Percentiles rank a stretch among this genome's conserved stretches.
phyloP scores from a whole-genome alignment of 192 early-diverging fungal genomes.

The Allomyces javanicus region DNA sequence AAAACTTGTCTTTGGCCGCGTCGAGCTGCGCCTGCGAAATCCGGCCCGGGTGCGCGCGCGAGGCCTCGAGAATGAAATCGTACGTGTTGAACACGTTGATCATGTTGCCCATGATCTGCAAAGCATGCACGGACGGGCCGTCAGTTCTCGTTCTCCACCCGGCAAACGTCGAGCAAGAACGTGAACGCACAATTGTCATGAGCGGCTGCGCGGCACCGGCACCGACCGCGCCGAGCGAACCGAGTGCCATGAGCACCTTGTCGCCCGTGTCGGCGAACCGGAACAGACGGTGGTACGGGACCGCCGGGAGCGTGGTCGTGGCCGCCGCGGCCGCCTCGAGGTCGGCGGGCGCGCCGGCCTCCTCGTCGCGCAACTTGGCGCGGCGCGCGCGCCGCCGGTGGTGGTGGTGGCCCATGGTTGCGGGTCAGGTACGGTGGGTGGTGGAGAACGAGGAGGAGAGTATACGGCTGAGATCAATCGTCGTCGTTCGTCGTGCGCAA shows the following conservation, averaged over 20 bases:
- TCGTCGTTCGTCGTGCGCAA: too few relatives aligned
- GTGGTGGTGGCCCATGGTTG: too few relatives aligned
- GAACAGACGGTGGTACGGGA: constrained; percentile 41
- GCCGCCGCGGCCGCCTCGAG: too few relatives aligned
- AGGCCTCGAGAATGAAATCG: neutral
- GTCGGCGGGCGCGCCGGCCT: too few relatives aligned
- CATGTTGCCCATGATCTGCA: neutral
- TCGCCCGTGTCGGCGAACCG: constrained; percentile 44
- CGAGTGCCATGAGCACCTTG: constrained; percentile 26
- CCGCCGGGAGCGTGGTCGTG: constrained; percentile 8
- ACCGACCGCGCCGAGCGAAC: constrained; percentile 15
- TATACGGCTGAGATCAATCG: too few relatives aligned
- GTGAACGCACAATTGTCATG: constrained; percentile 15
- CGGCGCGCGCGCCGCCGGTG: too few relatives aligned
- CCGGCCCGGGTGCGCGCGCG: neutral
- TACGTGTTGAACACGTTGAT: neutral
- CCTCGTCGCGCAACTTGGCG: too few relatives aligned
- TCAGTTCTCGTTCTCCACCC: too few relatives aligned
- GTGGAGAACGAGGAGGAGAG: too few relatives aligned
- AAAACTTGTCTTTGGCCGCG: neutral
- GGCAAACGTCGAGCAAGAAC: neutral
- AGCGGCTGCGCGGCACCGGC: constrained; percentile 22
- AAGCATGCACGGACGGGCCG: neutral
- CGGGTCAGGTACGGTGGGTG: too few relatives aligned
- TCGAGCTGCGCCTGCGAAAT: neutral